A percentile compares a stretch with the other conserved stretches of the same genome.
Conservation (phyloP, 805 yeast genomes). For the Saturnispora saitoi region DNA sequence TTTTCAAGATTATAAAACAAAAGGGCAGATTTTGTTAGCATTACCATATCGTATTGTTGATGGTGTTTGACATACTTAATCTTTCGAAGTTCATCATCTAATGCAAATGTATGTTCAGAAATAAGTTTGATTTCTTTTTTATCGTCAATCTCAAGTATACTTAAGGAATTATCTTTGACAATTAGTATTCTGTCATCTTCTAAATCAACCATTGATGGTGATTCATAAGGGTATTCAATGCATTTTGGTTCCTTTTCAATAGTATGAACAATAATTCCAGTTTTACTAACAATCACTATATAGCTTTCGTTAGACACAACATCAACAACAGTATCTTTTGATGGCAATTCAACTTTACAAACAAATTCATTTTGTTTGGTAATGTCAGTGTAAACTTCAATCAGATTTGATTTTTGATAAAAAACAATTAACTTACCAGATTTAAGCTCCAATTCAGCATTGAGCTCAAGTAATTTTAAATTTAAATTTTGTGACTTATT, state of each 20-base stretch:
- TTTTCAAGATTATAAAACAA: constrained; percentile 14
- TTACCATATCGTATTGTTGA: constrained; percentile 16
- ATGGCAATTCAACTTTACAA: constrained; percentile 5
- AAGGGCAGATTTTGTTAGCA: constrained; percentile 19
- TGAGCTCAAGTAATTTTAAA: not conserved
- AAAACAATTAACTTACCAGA: constrained; percentile 14
- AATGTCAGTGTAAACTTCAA: constrained; percentile 19
- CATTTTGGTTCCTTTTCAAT: not conserved
- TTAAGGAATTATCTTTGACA: constrained; percentile 14
- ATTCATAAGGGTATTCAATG: not conserved
- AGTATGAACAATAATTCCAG: constrained; percentile 12
- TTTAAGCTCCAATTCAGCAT: constrained; percentile 11
- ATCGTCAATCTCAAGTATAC: constrained; percentile 14
- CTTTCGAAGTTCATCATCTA: constrained; percentile 13
- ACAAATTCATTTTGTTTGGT: constrained; percentile 1
- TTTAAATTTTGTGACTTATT: not conserved
- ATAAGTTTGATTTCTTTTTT: constrained; percentile 12
- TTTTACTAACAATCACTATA: constrained; percentile 14
- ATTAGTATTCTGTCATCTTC: constrained; percentile 16
- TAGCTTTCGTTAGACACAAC: constrained; percentile 12
- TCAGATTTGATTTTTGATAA: constrained; percentile 14
- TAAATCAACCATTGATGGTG: constrained; percentile 6
- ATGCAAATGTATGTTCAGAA: constrained; percentile 9
- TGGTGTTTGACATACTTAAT: constrained; percentile 16
- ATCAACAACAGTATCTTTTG: constrained; percentile 12